Conservation (phyloP, 2,329 filamentous ascomycete genomes). For the Nemania diffusa region DNA sequence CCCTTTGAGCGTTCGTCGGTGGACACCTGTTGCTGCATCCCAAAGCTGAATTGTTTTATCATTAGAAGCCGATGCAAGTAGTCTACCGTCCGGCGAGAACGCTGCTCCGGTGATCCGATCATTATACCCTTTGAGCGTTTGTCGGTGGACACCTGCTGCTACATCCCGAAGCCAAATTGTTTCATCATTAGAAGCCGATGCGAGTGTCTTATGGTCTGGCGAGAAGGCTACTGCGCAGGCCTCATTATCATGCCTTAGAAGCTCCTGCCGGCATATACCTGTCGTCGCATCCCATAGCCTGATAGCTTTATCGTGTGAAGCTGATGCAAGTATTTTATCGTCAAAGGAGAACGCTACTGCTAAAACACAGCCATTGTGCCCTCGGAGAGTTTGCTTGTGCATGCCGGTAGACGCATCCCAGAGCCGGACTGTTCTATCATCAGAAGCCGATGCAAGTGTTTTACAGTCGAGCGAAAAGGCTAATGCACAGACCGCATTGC, state of each 20-base stretch:
- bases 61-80: neutral
- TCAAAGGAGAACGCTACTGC: neutral
- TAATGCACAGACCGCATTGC: neutral
- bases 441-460: neutral
- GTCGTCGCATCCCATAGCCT: neutral
- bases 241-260: neutral
- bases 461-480: constrained; percentile 2
- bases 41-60: neutral
- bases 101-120: neutral
- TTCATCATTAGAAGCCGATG: neutral
- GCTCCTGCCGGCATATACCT: neutral
- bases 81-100: neutral
- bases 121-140: neutral
- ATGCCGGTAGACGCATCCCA: neutral
- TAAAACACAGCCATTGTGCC: neutral
- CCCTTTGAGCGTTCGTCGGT: neutral
- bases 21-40: neutral
- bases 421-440: neutral
- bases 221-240: neutral
- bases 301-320: neutral
- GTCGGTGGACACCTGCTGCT: neutral
- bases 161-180: constrained; percentile 5
- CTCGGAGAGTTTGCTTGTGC: neutral
- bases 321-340: neutral
- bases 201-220: neutral